These are phyloP conservation scores for Jatropha multifida DNA, from an alignment of 441 rosid species.

Conservation along the genomic window DNA sequence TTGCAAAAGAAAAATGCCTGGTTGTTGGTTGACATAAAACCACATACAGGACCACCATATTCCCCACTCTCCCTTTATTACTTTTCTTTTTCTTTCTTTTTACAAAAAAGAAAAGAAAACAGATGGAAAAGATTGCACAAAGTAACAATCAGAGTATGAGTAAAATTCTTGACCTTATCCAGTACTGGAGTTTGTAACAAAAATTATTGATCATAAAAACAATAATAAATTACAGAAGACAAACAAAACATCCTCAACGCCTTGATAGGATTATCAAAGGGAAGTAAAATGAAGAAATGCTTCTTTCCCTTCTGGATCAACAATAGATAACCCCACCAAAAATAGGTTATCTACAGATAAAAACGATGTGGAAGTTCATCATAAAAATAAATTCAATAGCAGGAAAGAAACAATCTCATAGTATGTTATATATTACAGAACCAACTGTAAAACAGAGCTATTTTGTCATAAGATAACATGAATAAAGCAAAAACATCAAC, in stretches of 20 bases:
- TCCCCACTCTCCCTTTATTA: background rate
- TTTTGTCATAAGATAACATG: background rate
- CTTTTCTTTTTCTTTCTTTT: too few relatives aligned
- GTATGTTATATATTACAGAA: background rate
- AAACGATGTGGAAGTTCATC: background rate
- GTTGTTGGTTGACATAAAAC: background rate
- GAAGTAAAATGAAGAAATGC: background rate
- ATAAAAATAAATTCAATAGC: background rate
- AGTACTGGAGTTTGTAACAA: background rate
- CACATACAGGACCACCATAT: background rate
- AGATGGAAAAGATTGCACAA: background rate
- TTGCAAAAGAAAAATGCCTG: background rate
- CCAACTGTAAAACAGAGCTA: background rate
- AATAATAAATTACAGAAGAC: background rate
- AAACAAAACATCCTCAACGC: background rate
- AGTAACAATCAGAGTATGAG: background rate
- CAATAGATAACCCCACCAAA: background rate
- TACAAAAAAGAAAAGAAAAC: background rate
- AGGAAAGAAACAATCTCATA: background rate
- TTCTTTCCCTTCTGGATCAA: background rate
- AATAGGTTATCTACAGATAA: background rate
- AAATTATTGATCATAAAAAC: background rate
- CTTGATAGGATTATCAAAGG: background rate
- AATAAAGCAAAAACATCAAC: background rate
- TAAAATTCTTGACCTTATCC: background rate